Conservation (phyloP, 352 stramenopile genomes). For the Thalassiosira mediterranea region DNA sequence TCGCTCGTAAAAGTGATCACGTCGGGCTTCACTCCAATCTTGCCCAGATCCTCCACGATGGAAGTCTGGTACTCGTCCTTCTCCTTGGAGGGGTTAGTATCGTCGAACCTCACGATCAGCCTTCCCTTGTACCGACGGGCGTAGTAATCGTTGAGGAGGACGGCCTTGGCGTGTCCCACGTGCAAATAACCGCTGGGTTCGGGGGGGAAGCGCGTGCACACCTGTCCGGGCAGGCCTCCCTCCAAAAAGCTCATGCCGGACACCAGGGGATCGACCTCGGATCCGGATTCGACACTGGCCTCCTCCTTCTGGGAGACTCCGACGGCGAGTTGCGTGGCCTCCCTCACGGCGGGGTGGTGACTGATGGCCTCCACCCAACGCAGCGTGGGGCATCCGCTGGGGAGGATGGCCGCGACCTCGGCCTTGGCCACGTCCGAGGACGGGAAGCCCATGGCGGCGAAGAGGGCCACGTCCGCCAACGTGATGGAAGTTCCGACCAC, state of each 20-base stretch:
- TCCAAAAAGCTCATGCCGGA: slow-evolving; percentile 92
- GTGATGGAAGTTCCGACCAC: slow-evolving; percentile 92
- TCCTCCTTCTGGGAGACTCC: slow-evolving; percentile 58
- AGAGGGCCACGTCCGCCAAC: slow-evolving; percentile 95
- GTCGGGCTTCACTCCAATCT: slow-evolving; percentile 82
- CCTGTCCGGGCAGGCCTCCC: slow-evolving; percentile 92
- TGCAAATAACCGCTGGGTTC: slow-evolving; percentile 99
- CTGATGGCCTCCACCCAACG: slow-evolving; percentile 81
- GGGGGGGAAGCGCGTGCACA: slow-evolving; percentile 98
- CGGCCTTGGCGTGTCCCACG: slow-evolving; percentile 99
- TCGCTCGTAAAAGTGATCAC: slow-evolving; percentile 97
- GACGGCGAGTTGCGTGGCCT: slow-evolving; percentile 72
- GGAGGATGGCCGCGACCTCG: slow-evolving; percentile 36
- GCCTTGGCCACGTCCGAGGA: slow-evolving; percentile 34
- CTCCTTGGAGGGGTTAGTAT: slow-evolving; percentile 99
- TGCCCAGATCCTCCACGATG: slow-evolving; percentile 80
- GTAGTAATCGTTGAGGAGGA: slow-evolving; percentile 99
- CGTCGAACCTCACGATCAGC: slow-evolving; percentile 98
- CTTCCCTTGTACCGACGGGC: slow-evolving; percentile 93
- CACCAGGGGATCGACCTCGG: slow-evolving; percentile 63
- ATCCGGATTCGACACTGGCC: slow-evolving; percentile 46
- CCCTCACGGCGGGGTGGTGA: slow-evolving; percentile 58
- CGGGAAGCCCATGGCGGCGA: slow-evolving; percentile 85
- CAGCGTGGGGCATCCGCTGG: slow-evolving; percentile 30
- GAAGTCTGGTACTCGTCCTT: slow-evolving; percentile 99